Evolutionary conservation across 306 rosid species (phyloP).

Genomic region (Cajanus cajan): DNA sequence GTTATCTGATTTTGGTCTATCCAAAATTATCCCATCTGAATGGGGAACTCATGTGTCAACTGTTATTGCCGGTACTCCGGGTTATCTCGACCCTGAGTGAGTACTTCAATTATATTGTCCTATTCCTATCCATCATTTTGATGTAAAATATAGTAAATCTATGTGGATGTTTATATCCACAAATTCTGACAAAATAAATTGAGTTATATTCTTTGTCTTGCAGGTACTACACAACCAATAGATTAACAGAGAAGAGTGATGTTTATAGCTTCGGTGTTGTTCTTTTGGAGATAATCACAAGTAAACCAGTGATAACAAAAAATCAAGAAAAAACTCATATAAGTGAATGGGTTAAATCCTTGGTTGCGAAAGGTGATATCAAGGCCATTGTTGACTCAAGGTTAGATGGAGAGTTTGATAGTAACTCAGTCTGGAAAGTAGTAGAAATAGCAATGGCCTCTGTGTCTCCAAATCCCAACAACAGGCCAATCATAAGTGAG

Average conservation of each 20-base stretch:
- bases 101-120: background rate
- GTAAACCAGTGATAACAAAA: slow-evolving; percentile 27
- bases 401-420: slow-evolving; percentile 25
- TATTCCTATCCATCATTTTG: background rate
- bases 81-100: slow-evolving; percentile 48
- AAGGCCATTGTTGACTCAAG: slow-evolving; percentile 38
- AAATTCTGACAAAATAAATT: background rate
- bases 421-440: slow-evolving; percentile 43
- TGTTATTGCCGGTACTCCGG: slow-evolving; percentile 41
- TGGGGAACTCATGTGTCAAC: slow-evolving; percentile 32
- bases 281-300: slow-evolving; percentile 52
- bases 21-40: slow-evolving; percentile 29
- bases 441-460: slow-evolving; percentile 49
- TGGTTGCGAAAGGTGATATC: slow-evolving; percentile 37
- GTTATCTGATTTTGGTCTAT: slow-evolving; percentile 47
- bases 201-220: background rate
- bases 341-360: slow-evolving; percentile 38
- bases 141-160: background rate
- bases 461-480: slow-evolving; percentile 14
- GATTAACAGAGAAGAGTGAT: slow-evolving; percentile 53
- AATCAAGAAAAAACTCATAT: slow-evolving; percentile 28
- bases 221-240: slow-evolving; percentile 40
- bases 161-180: background rate
- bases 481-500: slow-evolving; percentile 46
- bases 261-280: slow-evolving; percentile 57